These are phyloP conservation scores for Pichia manshurica DNA, from an alignment of 805 yeast genomes.

Conservation along the genomic window DNA sequence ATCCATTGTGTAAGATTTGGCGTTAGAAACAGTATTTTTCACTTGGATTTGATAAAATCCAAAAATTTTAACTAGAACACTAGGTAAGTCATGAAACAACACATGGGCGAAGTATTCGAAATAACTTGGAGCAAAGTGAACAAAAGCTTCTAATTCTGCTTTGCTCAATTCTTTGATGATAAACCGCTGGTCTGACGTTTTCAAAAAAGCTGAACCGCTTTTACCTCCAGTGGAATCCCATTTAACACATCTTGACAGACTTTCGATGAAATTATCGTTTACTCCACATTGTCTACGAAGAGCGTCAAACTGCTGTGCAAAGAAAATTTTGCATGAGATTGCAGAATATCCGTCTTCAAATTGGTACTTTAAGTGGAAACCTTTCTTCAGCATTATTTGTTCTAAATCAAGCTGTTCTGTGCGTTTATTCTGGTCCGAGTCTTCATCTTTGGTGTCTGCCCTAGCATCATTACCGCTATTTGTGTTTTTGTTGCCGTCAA, in stretches of 20 bases:
- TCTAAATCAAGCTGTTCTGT: slow-evolving; percentile 39
- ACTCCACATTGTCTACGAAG: slow-evolving; percentile 79
- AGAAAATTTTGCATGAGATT: slow-evolving; percentile 88
- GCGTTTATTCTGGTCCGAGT: neutral
- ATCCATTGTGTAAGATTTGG: slow-evolving; percentile 74
- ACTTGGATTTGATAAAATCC: slow-evolving; percentile 95
- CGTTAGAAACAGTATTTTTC: slow-evolving; percentile 65
- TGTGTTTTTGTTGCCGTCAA: neutral
- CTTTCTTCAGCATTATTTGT: slow-evolving; percentile 67
- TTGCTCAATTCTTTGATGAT: slow-evolving; percentile 85
- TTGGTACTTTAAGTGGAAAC: slow-evolving; percentile 88
- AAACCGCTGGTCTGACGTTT: slow-evolving; percentile 84
- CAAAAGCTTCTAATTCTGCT: slow-evolving; percentile 87
- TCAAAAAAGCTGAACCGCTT: slow-evolving; percentile 89
- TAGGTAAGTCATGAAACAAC: slow-evolving; percentile 88
- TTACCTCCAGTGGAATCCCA: slow-evolving; percentile 98
- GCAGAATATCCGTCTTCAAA: slow-evolving; percentile 79
- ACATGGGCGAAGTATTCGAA: slow-evolving; percentile 95
- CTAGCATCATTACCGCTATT: neutral
- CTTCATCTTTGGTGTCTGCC: neutral
- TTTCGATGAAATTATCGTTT: slow-evolving; percentile 71
- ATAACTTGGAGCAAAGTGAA: slow-evolving; percentile 92
- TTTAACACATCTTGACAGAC: slow-evolving; percentile 85
- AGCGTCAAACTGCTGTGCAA: slow-evolving; percentile 95
- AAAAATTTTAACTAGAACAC: slow-evolving; percentile 88